Conservation (phyloP, 768 basidiomycete genomes). For the Antrodiella citrinella region DNA sequence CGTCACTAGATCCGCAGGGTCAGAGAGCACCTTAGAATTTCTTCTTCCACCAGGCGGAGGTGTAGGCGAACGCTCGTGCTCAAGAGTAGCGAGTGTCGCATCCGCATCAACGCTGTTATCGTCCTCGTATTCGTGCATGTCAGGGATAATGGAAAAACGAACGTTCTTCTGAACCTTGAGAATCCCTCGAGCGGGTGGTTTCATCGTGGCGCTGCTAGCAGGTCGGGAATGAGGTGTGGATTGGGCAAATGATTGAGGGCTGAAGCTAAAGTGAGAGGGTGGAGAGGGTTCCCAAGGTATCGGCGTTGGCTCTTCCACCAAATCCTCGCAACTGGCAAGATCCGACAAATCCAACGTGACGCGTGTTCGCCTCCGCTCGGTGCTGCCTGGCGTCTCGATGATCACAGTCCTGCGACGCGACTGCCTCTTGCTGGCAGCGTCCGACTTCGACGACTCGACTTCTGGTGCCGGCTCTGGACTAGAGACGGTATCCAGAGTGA, state of each 20-base stretch:
- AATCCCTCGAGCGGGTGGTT: constrained; percentile 25
- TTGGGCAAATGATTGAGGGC: constrained; percentile 14
- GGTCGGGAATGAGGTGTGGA: constrained; percentile 14
- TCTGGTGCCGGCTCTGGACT: not conserved
- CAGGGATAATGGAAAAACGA: constrained; percentile 24
- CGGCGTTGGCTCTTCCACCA: constrained; percentile 7
- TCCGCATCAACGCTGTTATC: constrained; percentile 1
- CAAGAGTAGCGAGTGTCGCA: not conserved
- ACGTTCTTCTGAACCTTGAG: constrained; percentile 33
- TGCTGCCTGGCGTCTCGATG: constrained; percentile 18
- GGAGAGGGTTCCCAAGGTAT: constrained; percentile 16
- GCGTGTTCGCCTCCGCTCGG: constrained; percentile 1
- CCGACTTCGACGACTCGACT: not conserved
- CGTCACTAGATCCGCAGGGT: not conserved
- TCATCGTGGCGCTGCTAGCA: constrained; percentile 19
- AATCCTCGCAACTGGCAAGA: constrained; percentile 4
- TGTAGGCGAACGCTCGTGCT: not conserved
- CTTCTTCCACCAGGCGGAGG: not conserved
- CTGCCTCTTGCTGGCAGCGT: constrained; percentile 3
- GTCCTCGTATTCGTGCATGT: constrained; percentile 14
- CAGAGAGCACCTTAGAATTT: not conserved
- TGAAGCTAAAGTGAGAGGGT: not conserved
- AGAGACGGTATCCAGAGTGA: not conserved
- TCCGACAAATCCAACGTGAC: constrained; percentile 11
- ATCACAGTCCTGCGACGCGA: constrained; percentile 22